Evolutionary conservation across 2,329 filamentous ascomycete genomes (phyloP).

Genomic region (Hortaea werneckii): DNA sequence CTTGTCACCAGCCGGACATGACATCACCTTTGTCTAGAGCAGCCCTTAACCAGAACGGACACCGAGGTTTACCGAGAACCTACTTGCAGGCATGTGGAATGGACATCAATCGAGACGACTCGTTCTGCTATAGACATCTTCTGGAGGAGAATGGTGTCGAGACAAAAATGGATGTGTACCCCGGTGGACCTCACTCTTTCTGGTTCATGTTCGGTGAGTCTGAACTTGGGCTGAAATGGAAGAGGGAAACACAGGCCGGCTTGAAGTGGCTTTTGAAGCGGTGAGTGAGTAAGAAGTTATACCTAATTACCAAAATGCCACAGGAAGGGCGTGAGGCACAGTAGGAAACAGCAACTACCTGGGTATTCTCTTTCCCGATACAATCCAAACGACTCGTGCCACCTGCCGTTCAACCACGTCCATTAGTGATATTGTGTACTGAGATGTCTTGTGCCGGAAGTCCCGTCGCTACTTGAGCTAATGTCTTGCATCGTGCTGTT

Average conservation of each 20-base stretch:
- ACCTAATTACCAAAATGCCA: no score
- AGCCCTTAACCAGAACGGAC: slow-evolving; percentile 4
- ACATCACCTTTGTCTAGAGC: slow-evolving; percentile 4
- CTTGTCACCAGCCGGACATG: slow-evolving; percentile 5
- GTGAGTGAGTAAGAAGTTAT: background rate
- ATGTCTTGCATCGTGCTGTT: no score
- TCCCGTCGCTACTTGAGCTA: no score
- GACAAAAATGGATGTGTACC: slow-evolving; percentile 9
- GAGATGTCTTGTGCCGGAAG: no score
- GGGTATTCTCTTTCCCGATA: no score
- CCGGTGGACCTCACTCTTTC: slow-evolving; percentile 31
- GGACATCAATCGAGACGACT: slow-evolving; percentile 10
- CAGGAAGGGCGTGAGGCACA: no score
- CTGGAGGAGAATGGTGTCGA: slow-evolving; percentile 7
- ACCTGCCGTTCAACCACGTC: no score
- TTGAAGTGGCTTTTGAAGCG: slow-evolving; percentile 22
- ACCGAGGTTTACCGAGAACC: slow-evolving; percentile 5
- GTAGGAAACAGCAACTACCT: no score
- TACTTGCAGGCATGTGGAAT: slow-evolving; percentile 10
- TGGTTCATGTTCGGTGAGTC: slow-evolving; percentile 18
- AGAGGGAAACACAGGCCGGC: slow-evolving; percentile 21
- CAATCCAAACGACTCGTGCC: no score
- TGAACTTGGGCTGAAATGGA: slow-evolving; percentile 16
- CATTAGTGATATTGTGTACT: no score
- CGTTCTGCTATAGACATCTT: slow-evolving; percentile 6